Evolutionary conservation across 495 filamentous ascomycete genomes (phyloP), one percentile per base, ranked within the genome.

Genomic region (Daldinia childiae): DNA sequence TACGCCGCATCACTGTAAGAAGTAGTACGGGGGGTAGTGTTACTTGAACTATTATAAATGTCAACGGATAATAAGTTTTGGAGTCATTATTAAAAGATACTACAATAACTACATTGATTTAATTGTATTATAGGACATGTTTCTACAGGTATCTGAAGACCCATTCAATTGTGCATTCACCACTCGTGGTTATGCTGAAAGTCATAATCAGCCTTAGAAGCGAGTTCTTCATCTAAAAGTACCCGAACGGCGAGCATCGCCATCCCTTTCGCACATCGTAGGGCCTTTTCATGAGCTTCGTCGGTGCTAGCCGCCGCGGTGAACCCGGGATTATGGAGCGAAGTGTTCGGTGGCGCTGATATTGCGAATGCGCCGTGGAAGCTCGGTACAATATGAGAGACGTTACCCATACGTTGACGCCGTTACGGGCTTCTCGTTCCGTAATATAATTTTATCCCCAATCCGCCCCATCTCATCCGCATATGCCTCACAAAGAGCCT

Each of bases 361-460:
- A 89, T 87, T 21, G 79, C 81, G 72, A 89, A 89, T 0, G 81
- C 79, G 1, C 84, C 86, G 65, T 89, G 87, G 76, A 89, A 88
- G 2, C 85, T 83, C 4, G 87, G 87, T 19, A 86, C 81, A 55
- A 81, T 78, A 39, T 89, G 85, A 7, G 84, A 85, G 1, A 89
- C 86, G 58, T 89, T 86, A 0, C 87, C 87, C 88, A 82, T 78
- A 19, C 43, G 81, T 82, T 24, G 80, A 82, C 2, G 80, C 78
- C 9, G 78, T 79, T 24, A 83, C 77, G 29, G 85, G 79, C 11
- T 85, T 77, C 0, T 78, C 76, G 1, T 77, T 79, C 27, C 84
- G 77, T 72, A 77, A 68, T n/a, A 73, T 48, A 39, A 81, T 77
- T 5, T 72, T 74, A 8, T 86, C 83, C 0, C 74, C 75, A 15